A percentile compares a stretch with the other conserved stretches of the same genome.
Evolutionary conservation across 1,284 basidiomycete genomes (phyloP).

Genomic region (Leccinum insolens): DNA sequence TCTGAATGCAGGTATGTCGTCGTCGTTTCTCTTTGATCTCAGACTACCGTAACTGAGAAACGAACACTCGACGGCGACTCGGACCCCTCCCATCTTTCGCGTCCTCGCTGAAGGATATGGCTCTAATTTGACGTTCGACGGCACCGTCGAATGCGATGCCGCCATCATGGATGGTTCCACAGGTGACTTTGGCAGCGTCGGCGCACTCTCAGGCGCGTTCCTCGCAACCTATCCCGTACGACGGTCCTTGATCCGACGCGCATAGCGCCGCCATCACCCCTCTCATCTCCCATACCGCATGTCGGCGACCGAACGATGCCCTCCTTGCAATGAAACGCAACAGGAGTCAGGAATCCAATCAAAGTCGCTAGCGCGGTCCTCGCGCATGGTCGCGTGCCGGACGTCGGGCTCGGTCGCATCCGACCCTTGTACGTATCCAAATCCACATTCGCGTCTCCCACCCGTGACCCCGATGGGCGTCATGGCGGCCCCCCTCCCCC

Average conservation of each 20-base stretch:
- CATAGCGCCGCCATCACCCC: not conserved
- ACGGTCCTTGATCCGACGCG: constrained; percentile 16
- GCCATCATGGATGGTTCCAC: constrained; percentile 63
- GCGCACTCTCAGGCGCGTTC: constrained; percentile 63
- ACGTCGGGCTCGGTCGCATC: constrained; percentile 58
- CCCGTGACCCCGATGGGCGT: not conserved
- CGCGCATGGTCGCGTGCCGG: constrained; percentile 49
- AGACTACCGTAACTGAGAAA: not conserved
- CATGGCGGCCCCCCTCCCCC: not conserved
- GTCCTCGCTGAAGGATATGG: constrained; percentile 54
- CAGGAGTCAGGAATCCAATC: constrained; percentile 72
- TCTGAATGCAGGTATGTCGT: constrained; percentile 66
- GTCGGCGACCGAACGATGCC: not conserved
- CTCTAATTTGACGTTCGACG: constrained; percentile 71
- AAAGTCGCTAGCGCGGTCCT: constrained; percentile 56
- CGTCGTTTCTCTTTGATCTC: not conserved
- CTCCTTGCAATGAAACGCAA: not conserved
- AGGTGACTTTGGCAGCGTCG: constrained; percentile 66
- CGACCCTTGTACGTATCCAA: constrained; percentile 56
- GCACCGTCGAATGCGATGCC: constrained; percentile 77
- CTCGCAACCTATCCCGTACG: not conserved
- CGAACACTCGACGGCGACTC: not conserved
- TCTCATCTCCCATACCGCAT: not conserved
- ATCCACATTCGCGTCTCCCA: not conserved
- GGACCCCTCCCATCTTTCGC: not conserved